Evolutionary conservation across 148 eudicot genomes (phyloP).

Genomic region (Hydrangea macrophylla): DNA sequence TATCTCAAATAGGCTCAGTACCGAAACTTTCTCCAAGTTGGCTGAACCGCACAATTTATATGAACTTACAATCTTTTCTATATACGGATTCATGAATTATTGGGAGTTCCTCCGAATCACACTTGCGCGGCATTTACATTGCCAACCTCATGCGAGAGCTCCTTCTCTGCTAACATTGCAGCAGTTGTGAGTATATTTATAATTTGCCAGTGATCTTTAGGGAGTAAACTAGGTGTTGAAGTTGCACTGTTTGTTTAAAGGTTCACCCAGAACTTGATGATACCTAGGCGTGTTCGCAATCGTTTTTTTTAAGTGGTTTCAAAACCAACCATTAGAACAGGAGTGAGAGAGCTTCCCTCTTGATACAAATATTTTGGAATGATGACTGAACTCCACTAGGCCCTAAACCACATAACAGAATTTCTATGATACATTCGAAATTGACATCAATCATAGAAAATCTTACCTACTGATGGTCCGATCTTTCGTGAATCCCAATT

Average conservation of each 20-base stretch:
- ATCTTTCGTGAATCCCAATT: conserved; percentile 89
- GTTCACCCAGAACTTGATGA: no score
- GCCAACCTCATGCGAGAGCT: conserved; percentile 7
- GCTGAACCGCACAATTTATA: not conserved
- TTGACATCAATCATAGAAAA: not conserved
- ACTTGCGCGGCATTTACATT: conserved; percentile 9
- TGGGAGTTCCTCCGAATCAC: conserved; percentile 4
- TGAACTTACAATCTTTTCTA: not conserved
- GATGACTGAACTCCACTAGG: not conserved
- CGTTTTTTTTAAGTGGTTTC: no score
- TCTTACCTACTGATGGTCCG: conserved; percentile 86
- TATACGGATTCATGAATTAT: not conserved
- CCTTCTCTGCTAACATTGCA: conserved; percentile 40
- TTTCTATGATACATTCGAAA: not conserved
- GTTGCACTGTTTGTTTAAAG: no score
- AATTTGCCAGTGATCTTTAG: no score
- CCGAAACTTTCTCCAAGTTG: not conserved
- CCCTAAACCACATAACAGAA: not conserved
- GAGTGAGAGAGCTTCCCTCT: not conserved
- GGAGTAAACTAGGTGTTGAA: no score
- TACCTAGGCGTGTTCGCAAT: no score
- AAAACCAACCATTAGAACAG: no score
- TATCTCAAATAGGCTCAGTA: no score
- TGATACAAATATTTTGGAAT: not conserved
- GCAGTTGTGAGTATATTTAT: no score